phyloP scores from a whole-genome alignment of 179 eudicot genomes.

The Heliamphora pulchella region DNA sequence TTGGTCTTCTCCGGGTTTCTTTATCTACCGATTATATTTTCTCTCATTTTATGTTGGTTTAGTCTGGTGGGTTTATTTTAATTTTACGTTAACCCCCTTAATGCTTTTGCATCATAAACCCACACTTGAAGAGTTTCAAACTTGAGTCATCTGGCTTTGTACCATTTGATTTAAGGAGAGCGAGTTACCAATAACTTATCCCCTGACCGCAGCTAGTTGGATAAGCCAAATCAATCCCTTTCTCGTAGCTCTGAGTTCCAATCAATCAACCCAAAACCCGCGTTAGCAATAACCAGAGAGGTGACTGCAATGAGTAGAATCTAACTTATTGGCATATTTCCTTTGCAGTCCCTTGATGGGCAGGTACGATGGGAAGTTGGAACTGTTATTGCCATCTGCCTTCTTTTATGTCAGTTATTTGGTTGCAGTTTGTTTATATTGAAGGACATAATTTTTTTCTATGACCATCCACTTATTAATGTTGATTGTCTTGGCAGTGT shows the following conservation, averaged over 20 bases:
- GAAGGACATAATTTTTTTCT: background rate
- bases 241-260: no score
- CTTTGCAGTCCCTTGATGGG: background rate
- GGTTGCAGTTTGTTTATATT: background rate
- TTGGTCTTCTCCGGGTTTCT: constrained; percentile 2
- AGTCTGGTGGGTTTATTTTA: no score
- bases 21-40: background rate
- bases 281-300: background rate
- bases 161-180: no score
- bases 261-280: background rate
- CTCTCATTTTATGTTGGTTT: background rate
- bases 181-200: no score
- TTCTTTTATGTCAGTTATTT: background rate
- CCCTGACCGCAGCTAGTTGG: no score
- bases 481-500: background rate
- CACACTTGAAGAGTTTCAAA: no score
- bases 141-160: no score
- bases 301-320: background rate
- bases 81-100: no score
- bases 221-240: no score
- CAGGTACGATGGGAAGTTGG: background rate
- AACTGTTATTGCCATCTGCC: background rate
- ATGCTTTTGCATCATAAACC: no score
- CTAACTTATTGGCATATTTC: no score
- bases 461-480: no score